Evolutionary conservation across 2,329 filamentous ascomycete genomes (phyloP), one percentile per base, ranked within the genome.

Genomic region (Chalara sp.): DNA sequence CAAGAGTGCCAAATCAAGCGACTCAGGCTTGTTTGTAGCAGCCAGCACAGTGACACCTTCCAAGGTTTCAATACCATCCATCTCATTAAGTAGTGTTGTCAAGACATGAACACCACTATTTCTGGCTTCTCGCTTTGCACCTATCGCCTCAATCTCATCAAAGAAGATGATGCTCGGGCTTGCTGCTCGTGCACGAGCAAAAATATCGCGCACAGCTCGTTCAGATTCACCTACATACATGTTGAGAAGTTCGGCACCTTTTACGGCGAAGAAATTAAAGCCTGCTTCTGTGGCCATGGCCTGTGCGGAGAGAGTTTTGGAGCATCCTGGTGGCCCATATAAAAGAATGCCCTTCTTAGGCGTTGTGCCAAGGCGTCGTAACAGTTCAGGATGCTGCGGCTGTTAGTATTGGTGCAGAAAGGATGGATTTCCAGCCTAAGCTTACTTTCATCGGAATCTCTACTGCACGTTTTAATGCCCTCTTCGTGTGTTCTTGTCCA

Each of bases 181-280:
- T 6, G 90, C 91, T n/a, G 86, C 84, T 41, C 87, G 79, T 1
- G 92, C 92, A 60, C 91, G 87, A 48, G 84, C 79, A 66, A 97
- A 96, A 1, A 96, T 81, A 50, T 89, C 86, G 37, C 92, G 83
- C 41, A 96, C 79, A 6, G 86, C 84, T 8, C 89, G 82, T 70
- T 97, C 92, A 2, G 90, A 92, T 67, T 97, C 92, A 54, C 92
- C 92, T 13, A 97, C 91, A 68, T 96, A 97, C 88, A 95, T 96
- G 70, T 90, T 95, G 53, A 96, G 83, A 10, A 96, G 79, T 68
- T 96, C 92, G 35, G 89, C 89, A 30, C 90, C 92, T 70, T 96
- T 96, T 58, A 97, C 88, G 6, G 90, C 86, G 64, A 96, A 84
- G 74, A 96, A 96, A 67, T 96, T 96, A 69, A 95, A 84, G 4